Evolutionary conservation across 225 moss, liverwort and hornwort genomes (phyloP).

Genomic region (Climacium dendroides): DNA sequence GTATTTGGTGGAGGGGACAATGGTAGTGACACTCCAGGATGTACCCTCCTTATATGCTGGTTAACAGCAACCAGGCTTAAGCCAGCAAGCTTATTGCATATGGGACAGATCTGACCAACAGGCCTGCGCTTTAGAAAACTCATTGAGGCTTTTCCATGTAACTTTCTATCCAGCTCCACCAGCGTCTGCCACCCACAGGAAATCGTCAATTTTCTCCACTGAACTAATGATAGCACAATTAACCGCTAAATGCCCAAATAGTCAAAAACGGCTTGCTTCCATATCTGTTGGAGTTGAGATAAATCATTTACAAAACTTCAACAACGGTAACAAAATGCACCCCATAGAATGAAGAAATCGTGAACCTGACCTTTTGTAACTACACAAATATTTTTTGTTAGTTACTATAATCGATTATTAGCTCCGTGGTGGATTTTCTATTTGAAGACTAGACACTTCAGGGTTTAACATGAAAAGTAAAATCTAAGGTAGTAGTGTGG

Average conservation of each 20-base stretch:
- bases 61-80: slow-evolving; percentile 63
- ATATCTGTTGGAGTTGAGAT: background rate
- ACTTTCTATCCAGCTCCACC: slow-evolving; percentile 47
- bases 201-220: background rate
- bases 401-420: too few species aligned
- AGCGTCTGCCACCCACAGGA: slow-evolving; percentile 28
- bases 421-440: background rate
- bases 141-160: slow-evolving; percentile 84
- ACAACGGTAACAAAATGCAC: too few species aligned
- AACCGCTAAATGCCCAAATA: background rate
- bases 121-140: slow-evolving; percentile 60
- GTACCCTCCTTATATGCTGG: slow-evolving; percentile 59
- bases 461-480: background rate
- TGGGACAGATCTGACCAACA: slow-evolving; percentile 56
- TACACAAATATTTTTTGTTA: background rate
- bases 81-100: slow-evolving; percentile 67
- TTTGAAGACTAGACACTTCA: background rate
- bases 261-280: background rate
- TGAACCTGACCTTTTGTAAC: background rate
- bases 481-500: background rate
- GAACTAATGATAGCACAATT: background rate
- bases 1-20: background rate
- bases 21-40: slow-evolving; percentile 38
- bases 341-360: background rate
- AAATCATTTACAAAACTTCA: background rate